Evolutionary conservation across 108 stramenopile species (phyloP).

Genomic region (Cyclotella cryptica): DNA sequence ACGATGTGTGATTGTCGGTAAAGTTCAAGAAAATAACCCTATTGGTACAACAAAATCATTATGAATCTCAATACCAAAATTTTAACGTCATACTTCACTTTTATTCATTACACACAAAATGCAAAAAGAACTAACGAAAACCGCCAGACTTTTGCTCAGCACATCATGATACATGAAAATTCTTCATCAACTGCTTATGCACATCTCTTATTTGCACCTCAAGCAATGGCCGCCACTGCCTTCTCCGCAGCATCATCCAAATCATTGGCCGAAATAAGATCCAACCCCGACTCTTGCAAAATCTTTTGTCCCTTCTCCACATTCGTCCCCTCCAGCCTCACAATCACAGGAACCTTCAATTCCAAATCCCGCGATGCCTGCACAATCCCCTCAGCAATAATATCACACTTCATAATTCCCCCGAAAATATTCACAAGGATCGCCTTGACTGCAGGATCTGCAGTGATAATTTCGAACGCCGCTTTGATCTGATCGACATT

Average conservation of each 20-base stretch:
- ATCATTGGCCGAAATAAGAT: conserved; percentile 79
- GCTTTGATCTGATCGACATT: conserved; percentile 52
- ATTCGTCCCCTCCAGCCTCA: conserved; percentile 84
- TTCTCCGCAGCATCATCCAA: conserved; percentile 89
- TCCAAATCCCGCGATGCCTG: conserved; percentile 72
- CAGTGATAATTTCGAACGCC: conserved; percentile 62
- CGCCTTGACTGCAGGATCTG: conserved; percentile 65
- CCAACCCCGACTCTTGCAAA: conserved; percentile 66
- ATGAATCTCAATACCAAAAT: no score
- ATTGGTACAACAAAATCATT: no score
- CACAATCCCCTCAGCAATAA: conserved; percentile 79
- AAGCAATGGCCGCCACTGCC: conserved; percentile 60
- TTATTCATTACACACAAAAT: no score
- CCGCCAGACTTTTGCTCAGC: no score
- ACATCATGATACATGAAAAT: no score
- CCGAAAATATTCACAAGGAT: conserved; percentile 91
- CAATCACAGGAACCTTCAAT: conserved; percentile 75
- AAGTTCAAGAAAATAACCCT: no score
- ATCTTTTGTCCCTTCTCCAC: conserved; percentile 73
- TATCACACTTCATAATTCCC: conserved; percentile 86
- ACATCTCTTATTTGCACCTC: no score
- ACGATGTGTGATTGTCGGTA: no score
- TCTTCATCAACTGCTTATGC: no score
- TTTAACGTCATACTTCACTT: no score
- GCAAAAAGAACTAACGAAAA: no score